A percentile compares a stretch with the other conserved stretches of the same genome.
Conservation (phyloP, 73 alveolate genomes). For the Durusdinium trenchii region DNA sequence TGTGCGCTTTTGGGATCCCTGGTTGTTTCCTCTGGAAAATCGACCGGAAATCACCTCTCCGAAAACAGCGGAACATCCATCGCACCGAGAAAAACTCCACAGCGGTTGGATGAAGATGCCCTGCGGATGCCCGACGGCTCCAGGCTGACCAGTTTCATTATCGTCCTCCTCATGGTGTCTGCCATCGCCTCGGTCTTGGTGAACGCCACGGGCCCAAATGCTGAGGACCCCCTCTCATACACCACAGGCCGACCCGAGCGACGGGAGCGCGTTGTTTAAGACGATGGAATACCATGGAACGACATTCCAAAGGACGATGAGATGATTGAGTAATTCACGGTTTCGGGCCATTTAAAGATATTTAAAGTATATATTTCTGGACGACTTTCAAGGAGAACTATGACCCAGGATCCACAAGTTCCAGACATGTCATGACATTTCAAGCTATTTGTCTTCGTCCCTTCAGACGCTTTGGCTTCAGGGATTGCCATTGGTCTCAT, state of each 20-base stretch:
- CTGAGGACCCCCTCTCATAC: slow-evolving; percentile 77
- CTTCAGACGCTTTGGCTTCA: neutral
- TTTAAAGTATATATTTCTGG: neutral
- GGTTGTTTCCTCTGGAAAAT: neutral
- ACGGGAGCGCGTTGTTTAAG: neutral
- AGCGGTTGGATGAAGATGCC: neutral
- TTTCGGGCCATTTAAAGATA: neutral
- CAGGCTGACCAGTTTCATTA: slow-evolving; percentile 83
- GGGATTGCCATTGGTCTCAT: slow-evolving; percentile 19
- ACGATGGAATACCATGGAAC: neutral
- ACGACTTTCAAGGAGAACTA: neutral
- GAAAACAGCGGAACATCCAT: neutral
- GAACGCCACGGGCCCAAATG: slow-evolving; percentile 85
- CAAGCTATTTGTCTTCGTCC: neutral
- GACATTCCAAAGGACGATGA: neutral
- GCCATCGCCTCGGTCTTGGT: slow-evolving; percentile 76
- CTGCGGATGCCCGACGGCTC: neutral
- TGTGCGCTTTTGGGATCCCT: neutral
- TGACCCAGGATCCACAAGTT: neutral
- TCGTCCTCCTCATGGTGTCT: slow-evolving; percentile 80
- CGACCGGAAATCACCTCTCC: neutral
- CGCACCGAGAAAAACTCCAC: neutral
- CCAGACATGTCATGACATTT: neutral
- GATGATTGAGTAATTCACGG: neutral
- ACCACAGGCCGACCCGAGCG: slow-evolving; percentile 56